These are phyloP conservation scores for Candida ipomoeae DNA, from an alignment of 805 yeast genomes.

Conservation along the genomic window DNA sequence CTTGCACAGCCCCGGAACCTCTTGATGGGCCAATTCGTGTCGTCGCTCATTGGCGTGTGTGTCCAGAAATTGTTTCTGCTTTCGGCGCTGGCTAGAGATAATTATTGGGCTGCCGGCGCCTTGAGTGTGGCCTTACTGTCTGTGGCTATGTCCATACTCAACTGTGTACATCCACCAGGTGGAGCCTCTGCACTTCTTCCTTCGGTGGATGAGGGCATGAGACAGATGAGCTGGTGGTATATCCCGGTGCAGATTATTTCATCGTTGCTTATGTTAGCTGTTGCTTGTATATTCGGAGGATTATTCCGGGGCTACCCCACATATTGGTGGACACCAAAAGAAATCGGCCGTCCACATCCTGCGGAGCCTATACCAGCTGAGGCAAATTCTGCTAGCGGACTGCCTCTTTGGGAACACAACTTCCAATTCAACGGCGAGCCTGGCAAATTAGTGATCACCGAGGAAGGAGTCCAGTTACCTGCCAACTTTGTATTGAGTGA, in stretches of 20 bases:
- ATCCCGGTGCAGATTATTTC: slow-evolving; percentile 52
- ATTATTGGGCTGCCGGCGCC: slow-evolving; percentile 57
- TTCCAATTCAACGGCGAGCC: neutral
- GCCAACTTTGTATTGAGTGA: neutral
- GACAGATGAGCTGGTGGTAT: slow-evolving; percentile 62
- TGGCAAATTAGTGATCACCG: neutral
- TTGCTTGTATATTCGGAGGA: slow-evolving; percentile 54
- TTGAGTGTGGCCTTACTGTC: slow-evolving; percentile 52
- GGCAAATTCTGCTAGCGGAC: neutral
- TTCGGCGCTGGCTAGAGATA: slow-evolving; percentile 36
- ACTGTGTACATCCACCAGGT: slow-evolving; percentile 67
- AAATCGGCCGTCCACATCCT: neutral
- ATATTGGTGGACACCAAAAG: slow-evolving; percentile 54
- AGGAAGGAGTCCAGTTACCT: neutral
- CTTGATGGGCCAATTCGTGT: slow-evolving; percentile 50
- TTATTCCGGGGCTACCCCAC: slow-evolving; percentile 50
- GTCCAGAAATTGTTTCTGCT: slow-evolving; percentile 52
- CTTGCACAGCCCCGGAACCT: slow-evolving; percentile 63
- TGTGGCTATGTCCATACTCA: slow-evolving; percentile 48
- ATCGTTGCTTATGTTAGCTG: slow-evolving; percentile 43
- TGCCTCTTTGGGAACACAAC: neutral
- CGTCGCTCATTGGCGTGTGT: slow-evolving; percentile 52
- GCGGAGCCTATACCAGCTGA: neutral
- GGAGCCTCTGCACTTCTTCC: slow-evolving; percentile 69
- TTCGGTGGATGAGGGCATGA: slow-evolving; percentile 40